Conservation (phyloP, 345 rosid genomes). For the Xanthoceras sorbifolium region DNA sequence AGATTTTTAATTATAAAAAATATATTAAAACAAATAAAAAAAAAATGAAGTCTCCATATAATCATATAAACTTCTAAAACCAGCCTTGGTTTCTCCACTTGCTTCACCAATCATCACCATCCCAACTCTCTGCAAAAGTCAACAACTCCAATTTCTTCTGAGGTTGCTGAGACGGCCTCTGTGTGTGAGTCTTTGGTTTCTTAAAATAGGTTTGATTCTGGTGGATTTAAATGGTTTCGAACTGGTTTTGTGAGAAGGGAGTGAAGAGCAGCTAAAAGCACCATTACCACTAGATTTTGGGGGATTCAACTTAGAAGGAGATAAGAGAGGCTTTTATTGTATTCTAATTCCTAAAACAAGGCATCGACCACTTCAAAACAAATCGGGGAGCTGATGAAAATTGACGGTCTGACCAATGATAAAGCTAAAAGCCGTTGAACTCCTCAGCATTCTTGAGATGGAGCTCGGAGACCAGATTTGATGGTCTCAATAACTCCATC, state of each 20-base stretch:
- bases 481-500: too few relatives aligned
- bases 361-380: too few relatives aligned
- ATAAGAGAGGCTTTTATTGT: neutral
- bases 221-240: constrained; percentile 17
- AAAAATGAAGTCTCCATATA: too few relatives aligned
- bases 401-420: too few relatives aligned
- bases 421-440: too few relatives aligned
- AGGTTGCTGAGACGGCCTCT: constrained; percentile 17
- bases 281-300: constrained; percentile 24
- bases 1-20: too few relatives aligned
- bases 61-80: constrained; percentile 82
- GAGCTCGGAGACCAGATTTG: too few relatives aligned
- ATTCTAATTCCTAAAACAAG: neutral
- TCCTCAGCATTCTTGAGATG: too few relatives aligned
- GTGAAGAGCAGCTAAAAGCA: constrained; percentile 27
- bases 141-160: constrained; percentile 23
- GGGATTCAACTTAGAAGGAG: neutral
- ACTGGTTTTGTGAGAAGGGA: constrained; percentile 26
- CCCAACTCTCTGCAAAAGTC: constrained; percentile 36
- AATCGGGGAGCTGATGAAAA: too few relatives aligned
- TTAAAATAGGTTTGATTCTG: constrained; percentile 21
- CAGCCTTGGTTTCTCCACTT: constrained; percentile 58
- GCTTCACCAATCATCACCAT: constrained; percentile 45
- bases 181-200: constrained; percentile 38
- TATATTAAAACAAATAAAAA: too few relatives aligned